These are phyloP conservation scores for Cymbomonas tetramitiformis DNA, from an alignment of 139 green algal species.

Conservation along the genomic window DNA sequence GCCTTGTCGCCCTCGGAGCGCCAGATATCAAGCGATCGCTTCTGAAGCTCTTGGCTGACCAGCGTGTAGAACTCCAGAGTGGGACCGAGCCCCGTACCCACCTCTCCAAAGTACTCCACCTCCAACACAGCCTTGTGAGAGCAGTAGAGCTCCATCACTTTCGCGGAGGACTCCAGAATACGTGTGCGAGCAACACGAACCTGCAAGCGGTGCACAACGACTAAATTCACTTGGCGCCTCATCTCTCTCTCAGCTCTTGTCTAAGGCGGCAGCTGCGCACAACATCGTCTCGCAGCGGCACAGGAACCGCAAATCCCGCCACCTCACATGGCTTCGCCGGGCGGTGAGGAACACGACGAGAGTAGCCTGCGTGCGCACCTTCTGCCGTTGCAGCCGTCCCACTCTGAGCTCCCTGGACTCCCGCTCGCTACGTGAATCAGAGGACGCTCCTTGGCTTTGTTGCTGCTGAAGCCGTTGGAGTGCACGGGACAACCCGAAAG, in stretches of 20 bases:
- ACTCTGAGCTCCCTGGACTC: constrained; percentile 45
- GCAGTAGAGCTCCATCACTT: constrained; percentile 50
- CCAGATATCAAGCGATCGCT: constrained; percentile 63
- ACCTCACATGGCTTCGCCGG: no score
- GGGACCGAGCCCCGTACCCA: constrained; percentile 80
- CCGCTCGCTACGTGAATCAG: not conserved
- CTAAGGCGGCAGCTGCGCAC: constrained; percentile 13
- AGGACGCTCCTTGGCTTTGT: constrained; percentile 36
- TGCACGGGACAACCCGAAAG: constrained; percentile 67
- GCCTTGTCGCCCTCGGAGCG: constrained; percentile 26
- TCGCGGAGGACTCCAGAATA: constrained; percentile 69
- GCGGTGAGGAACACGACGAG: no score
- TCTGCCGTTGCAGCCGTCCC: constrained; percentile 71
- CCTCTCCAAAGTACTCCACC: constrained; percentile 86
- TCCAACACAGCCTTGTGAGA: constrained; percentile 41
- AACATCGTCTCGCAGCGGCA: not conserved
- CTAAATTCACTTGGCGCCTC: not conserved
- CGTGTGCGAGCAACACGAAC: constrained; percentile 58
- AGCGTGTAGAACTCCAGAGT: constrained; percentile 97
- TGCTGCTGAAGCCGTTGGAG: constrained; percentile 74
- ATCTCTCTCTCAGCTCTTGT: not conserved
- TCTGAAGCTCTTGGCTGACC: constrained; percentile 76
- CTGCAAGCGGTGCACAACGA: no score
- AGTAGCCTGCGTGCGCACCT: no score
- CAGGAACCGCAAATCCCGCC: constrained; percentile 20